Base-by-base conservation (phyloP, 805 yeast genomes). In the Kluyveromyces dobzhanskii region DNA sequence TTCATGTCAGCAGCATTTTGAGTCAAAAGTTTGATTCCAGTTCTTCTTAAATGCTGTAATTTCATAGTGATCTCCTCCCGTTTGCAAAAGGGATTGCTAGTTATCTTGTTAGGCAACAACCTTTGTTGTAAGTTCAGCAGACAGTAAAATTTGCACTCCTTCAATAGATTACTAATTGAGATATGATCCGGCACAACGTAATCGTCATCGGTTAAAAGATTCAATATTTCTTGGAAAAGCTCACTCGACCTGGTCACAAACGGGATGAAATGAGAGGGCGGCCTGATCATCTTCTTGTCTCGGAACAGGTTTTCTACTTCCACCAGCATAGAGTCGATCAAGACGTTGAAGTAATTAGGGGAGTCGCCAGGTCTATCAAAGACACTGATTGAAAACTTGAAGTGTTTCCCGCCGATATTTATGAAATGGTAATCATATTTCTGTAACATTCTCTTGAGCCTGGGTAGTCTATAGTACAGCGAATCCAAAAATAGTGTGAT, bases 81-180 rank as follows among this genome's bases (percentile, higher is more conserved):
- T 2, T 54, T 48, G 0, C 67, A 53, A 45, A 74, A 67, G 0
- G 85, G 81, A 48, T 83, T 80, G 34, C 57, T 56, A 1, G 61
- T 43, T 10, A 81, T 66, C 19, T 57, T 57, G 48, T 71, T 74
- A 35, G 71, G 70, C n/a, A 82, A 58, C 17, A 87, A 54, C 43
- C 69, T 61, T 61, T 86, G 94, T 54, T 83, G 94, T 28, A 87
- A 64, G 27, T 78, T 86, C 34, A 75, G 62, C 48, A 87, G 80
- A 34, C 90, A 67, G 57, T 85, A 87, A 60, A 82, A 87, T 32
- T 73, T 68, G 46, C 94, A 83, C 53, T 87, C 97, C 38, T 67
- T 67, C 7, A 80, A 57, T 42, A 87, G 63, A 12, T 73, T 57
- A 1, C 65, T 61, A 14, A 74, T 48, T 3, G 62, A 53, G 27